Evolutionary conservation across 2,329 filamentous ascomycete genomes (phyloP).

Genomic region (Phyllosticta capitalensis): DNA sequence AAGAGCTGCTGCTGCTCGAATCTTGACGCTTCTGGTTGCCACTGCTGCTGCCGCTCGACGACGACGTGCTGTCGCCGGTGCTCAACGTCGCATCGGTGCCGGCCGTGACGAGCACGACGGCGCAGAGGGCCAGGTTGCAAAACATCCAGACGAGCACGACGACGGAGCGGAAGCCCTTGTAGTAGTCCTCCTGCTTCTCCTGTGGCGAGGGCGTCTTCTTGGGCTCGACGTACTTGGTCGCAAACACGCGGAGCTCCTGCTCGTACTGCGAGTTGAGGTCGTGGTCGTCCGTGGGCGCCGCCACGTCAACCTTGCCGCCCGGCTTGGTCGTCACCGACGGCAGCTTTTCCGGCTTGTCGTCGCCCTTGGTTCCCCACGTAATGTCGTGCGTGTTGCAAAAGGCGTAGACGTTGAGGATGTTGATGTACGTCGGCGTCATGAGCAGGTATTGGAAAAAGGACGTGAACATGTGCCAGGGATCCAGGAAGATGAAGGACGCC

Average conservation of each 20-base stretch:
- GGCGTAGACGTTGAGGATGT: constrained; percentile 96
- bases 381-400: constrained; percentile 99
- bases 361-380: constrained; percentile 95
- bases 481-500: constrained; percentile 86
- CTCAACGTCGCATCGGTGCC: constrained; percentile 54
- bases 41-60: neutral
- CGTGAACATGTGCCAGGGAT: constrained; percentile 99
- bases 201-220: constrained; percentile 50
- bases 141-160: constrained; percentile 96
- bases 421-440: constrained; percentile 92
- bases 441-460: constrained; percentile 86
- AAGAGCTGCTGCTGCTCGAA: neutral
- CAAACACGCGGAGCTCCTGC: constrained; percentile 65
- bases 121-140: constrained; percentile 80
- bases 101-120: constrained; percentile 76
- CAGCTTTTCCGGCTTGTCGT: constrained; percentile 88
- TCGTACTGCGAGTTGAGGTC: constrained; percentile 96
- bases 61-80: constrained; percentile 14
- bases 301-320: constrained; percentile 88
- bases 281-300: constrained; percentile 76
- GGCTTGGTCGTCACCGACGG: constrained; percentile 84
- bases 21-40: constrained; percentile 1
- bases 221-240: constrained; percentile 63
- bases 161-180: constrained; percentile 86
- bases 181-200: constrained; percentile 95